Base-by-base conservation (phyloP, 169 alveolate species). In the Eimeria maxima region DNA sequence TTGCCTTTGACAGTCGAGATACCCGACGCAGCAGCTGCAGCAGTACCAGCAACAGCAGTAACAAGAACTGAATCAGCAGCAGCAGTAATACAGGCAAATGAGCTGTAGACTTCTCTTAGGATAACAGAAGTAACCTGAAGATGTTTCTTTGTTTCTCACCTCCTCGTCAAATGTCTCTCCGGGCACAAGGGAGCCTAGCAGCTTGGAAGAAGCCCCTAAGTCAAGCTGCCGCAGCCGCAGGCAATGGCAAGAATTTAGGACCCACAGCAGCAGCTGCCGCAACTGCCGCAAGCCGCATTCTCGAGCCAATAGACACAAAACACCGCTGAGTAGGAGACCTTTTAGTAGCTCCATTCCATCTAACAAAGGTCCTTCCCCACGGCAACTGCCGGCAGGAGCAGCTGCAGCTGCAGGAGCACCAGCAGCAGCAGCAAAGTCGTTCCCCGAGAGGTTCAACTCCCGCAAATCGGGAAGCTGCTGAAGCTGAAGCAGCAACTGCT, bases 151-250 rank as follows among this genome's bases (percentile, higher is more conserved):
- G 38, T 11, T 22, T 74, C 42, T 74, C 84, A 74, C 84, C 53
- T 74, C 84, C 20, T 74, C 84, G 24, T 74, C 84, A 44, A 74
- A 74, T 20, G 84, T 74, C 44, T 87, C 94, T n/a, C 74, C 94
- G n/a, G 94, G 94, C 7, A 87, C 42, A 22, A 87, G 65, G 69
- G 53, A 42, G 7, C 67, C n/a, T 57, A 87, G 83, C 14, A 69
- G 53, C 44, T 69, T 29, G 67, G 71, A 67, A 33, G 81, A n/a
- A 14, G 73, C 73, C 6, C 94, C 94, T 38, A 87, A 44, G 65
- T 87, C 94, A 45, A 87, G 80, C 94, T 87, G 94, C 63, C 94
- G 55, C 24, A 87, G 81, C 50, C 94, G 94, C 29, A 87, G 83
- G n/a, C 71, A 69, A 63, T 87, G 94, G 44, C 94, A 87, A 63